Evolutionary conservation across 345 rosid genomes (phyloP).

Genomic region (Microthlaspi erraticum): DNA sequence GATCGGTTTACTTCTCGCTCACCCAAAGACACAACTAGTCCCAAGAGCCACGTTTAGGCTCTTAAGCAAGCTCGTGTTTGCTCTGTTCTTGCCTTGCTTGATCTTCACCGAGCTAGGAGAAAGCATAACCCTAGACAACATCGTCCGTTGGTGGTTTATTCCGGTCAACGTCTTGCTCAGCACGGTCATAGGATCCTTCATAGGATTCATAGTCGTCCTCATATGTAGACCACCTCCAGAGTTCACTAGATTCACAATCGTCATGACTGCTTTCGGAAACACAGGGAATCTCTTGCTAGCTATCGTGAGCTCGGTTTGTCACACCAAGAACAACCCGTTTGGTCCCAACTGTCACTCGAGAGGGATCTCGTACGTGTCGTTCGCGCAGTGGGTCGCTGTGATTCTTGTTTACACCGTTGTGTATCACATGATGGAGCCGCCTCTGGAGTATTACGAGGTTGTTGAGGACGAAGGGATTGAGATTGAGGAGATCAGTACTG

Average conservation of each 20-base stretch:
- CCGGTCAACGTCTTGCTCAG: slow-evolving; percentile 85
- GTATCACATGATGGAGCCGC: slow-evolving; percentile 99
- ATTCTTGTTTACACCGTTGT: slow-evolving; percentile 97
- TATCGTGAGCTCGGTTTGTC: slow-evolving; percentile 86
- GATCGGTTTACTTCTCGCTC: slow-evolving; percentile 84
- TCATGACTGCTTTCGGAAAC: slow-evolving; percentile 94
- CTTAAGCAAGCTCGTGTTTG: slow-evolving; percentile 91
- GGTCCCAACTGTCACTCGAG: slow-evolving; percentile 69
- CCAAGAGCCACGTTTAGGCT: slow-evolving; percentile 82
- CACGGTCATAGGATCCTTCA: slow-evolving; percentile 63
- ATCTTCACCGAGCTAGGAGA: slow-evolving; percentile 92
- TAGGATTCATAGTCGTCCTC: slow-evolving; percentile 72
- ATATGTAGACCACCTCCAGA: slow-evolving; percentile 84
- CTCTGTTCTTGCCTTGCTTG: slow-evolving; percentile 85
- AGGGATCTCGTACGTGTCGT: slow-evolving; percentile 91
- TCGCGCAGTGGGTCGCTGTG: slow-evolving; percentile 91
- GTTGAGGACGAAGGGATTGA: slow-evolving; percentile 67
- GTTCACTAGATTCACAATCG: slow-evolving; percentile 74
- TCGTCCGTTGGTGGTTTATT: slow-evolving; percentile 84
- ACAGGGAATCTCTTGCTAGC: slow-evolving; percentile 87
- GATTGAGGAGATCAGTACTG: slow-evolving; percentile 51
- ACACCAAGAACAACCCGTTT: slow-evolving; percentile 63
- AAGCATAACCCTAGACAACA: slow-evolving; percentile 61
- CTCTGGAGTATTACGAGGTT: slow-evolving; percentile 78
- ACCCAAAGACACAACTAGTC: slow-evolving; percentile 61